Evolutionary conservation across 345 rosid genomes (phyloP), one percentile per base, ranked within the genome.

Genomic region (Dovyalis caffra): DNA sequence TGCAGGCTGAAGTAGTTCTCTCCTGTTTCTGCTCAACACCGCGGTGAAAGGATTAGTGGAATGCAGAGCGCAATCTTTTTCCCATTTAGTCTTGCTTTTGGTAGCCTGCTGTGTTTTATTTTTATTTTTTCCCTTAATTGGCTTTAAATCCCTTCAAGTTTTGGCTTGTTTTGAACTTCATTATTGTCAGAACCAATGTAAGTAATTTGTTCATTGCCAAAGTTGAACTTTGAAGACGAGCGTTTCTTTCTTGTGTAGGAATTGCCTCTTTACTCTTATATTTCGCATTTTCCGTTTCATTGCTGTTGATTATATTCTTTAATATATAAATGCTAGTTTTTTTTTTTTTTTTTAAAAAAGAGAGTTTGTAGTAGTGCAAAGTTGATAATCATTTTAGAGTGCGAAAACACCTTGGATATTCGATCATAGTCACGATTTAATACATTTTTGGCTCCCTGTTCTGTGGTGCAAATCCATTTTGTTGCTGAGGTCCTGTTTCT

Each of bases 61-160:
- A 63, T 70, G 77, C 73, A 64, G 23, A 70, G 57, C 32, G 16
- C 64, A 45, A 61, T 77, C 70, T 71, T n/a, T n/a, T n/a, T 75
- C 73, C 8, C 47, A 43, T 56, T 37, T 25, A 63, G 23, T 57
- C 34, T 76, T 81, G 73, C 28, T 72, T 69, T 61, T 51, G 62
- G 65, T 65, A 35, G 58, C 12, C 8, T 25, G 37, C 25, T 66
- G 11, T 31, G 64, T 61, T 38, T 38, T 21, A 11, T 7, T 45
- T 25, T 6, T 10, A 38, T 72, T 29, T 5, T 29, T 68, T 45
- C 16, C 34, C 10, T 28, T 38, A 11, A 25, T 31, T 16, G 6
- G 9, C 26, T 40, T 28, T 3, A 18, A 47, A 6, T 12, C 53
- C 53, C 21, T 1, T 3, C n/a, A 47, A 47, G 53, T 47, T 1